Conservation (phyloP, 169 alveolate genomes). For the Besnoitia besnoiti region DNA sequence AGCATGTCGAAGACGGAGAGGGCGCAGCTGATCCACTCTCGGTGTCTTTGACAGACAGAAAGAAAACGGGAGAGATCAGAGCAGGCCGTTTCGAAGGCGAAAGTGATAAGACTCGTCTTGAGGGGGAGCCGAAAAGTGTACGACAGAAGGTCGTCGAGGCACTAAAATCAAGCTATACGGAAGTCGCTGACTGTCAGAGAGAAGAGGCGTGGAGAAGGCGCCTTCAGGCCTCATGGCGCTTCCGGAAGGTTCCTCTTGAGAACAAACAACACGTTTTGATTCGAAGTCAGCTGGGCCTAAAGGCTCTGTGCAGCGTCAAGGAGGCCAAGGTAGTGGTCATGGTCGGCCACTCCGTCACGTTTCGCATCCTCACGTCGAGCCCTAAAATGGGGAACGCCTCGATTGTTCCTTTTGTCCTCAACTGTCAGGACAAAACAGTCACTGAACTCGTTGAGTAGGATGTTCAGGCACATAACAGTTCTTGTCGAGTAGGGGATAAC, state of each 20-base stretch:
- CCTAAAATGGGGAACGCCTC: conserved; percentile 6
- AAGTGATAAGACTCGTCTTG: neutral
- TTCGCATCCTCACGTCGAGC: neutral
- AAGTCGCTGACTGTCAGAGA: neutral
- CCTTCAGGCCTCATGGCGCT: neutral
- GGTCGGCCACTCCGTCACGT: conserved; percentile 19
- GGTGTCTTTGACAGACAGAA: too few relatives aligned
- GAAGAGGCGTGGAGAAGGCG: neutral
- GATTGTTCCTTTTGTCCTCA: neutral
- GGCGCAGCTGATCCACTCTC: too few relatives aligned
- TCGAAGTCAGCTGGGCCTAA: neutral
- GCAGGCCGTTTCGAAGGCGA: neutral
- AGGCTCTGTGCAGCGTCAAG: neutral
- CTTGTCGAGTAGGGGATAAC: too few relatives aligned
- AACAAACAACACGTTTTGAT: neutral
- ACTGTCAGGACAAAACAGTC: conserved; percentile 3
- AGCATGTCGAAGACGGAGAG: neutral
- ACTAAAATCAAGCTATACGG: neutral
- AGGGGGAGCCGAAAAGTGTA: neutral
- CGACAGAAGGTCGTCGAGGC: neutral
- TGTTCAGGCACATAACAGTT: too few relatives aligned
- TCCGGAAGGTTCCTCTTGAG: neutral
- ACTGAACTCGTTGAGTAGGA: too few relatives aligned
- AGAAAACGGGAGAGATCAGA: too few relatives aligned
- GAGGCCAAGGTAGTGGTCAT: conserved; percentile 13